These are phyloP conservation scores for Lecanicillium sp. DNA, from an alignment of 2,329 filamentous ascomycete genomes.

Conservation along the genomic window DNA sequence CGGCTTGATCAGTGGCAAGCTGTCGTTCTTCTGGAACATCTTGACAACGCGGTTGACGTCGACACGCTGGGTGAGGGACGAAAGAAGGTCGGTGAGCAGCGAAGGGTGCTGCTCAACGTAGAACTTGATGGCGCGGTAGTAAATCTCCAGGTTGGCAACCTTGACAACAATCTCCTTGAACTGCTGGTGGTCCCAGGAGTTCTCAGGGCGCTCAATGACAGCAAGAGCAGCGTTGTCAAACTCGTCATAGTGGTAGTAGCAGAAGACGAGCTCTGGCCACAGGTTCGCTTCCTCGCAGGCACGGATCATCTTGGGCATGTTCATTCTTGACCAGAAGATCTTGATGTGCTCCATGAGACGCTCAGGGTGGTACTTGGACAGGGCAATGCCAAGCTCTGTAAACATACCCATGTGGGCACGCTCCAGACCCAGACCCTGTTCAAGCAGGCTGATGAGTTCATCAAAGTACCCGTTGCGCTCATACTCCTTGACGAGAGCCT, in stretches of 20 bases:
- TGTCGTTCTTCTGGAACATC: conserved; percentile 98
- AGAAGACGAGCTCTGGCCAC: conserved; percentile 96
- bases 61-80: conserved; percentile 84
- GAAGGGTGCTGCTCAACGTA: conserved; percentile 97
- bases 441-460: conserved; percentile 87
- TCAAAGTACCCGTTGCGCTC: conserved; percentile 97
- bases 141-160: conserved; percentile 97
- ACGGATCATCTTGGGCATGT: conserved; percentile 93
- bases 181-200: conserved; percentile 98
- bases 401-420: conserved; percentile 96
- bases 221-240: conserved; percentile 94
- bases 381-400: conserved; percentile 82
- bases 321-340: conserved; percentile 96
- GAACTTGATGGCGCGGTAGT: conserved; percentile 95
- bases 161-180: conserved; percentile 99
- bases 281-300: conserved; percentile 91
- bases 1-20: conserved; percentile 95
- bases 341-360: conserved; percentile 97
- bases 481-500: conserved; percentile 91
- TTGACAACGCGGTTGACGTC: conserved; percentile 98
- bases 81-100: conserved; percentile 88
- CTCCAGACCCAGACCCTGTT: conserved; percentile 90
- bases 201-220: conserved; percentile 95
- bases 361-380: conserved; percentile 92
- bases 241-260: conserved; percentile 97